Evolutionary conservation across 2,329 filamentous ascomycete genomes (phyloP).

Genomic region (Diplodia scrobiculata): DNA sequence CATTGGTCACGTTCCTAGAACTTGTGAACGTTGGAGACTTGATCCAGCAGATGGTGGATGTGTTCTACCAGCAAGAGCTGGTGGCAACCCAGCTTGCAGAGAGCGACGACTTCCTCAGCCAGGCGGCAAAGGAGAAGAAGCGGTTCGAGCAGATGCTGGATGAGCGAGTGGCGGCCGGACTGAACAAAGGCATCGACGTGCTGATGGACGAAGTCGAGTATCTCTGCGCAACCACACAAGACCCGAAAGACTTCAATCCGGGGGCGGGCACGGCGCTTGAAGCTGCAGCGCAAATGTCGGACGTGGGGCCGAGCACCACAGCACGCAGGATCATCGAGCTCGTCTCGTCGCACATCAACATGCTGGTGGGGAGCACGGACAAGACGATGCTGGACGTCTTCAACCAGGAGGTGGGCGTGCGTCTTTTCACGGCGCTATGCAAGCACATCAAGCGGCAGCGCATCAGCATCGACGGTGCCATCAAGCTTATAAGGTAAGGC

Average conservation of each 20-base stretch:
- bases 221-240: conserved; percentile 83
- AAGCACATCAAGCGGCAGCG: conserved; percentile 98
- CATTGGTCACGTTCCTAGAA: conserved; percentile 92
- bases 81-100: conserved; percentile 80
- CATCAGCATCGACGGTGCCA: conserved; percentile 82
- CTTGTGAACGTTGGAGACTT: conserved; percentile 97
- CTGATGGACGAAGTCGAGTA: conserved; percentile 98
- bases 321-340: conserved; percentile 80
- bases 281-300: conserved; percentile 44
- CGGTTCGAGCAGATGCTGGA: conserved; percentile 98
- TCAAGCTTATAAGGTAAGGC: conserved; percentile 75
- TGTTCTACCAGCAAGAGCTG: conserved; percentile 96
- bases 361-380: conserved; percentile 92
- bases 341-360: conserved; percentile 83
- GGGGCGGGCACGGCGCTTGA: conserved; percentile 43
- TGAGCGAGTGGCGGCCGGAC: conserved; percentile 88
- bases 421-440: conserved; percentile 87
- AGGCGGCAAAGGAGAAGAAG: conserved; percentile 92
- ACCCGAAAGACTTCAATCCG: conserved; percentile 88
- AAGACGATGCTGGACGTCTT: conserved; percentile 99
- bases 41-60: conserved; percentile 98
- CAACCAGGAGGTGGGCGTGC: conserved; percentile 93
- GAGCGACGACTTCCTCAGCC: conserved; percentile 90
- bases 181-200: conserved; percentile 97
- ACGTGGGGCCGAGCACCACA: conserved; percentile 75